Percentiles rank a stretch among this genome's conserved stretches.
Evolutionary conservation across 2,329 filamentous ascomycete species (phyloP).

Genomic region (Colletotrichum higginsianum): DNA sequence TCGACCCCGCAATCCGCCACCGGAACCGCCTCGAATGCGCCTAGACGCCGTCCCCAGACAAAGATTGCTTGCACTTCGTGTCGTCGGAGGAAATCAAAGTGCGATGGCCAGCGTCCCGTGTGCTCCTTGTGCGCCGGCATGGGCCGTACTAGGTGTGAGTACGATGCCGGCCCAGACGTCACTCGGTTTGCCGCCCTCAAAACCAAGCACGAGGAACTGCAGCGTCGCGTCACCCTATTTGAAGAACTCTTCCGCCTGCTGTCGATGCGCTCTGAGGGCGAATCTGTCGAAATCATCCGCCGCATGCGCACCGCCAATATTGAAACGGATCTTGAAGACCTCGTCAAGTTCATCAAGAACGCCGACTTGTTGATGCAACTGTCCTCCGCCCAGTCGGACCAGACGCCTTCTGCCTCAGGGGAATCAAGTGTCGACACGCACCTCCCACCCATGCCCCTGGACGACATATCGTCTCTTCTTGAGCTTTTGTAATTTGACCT

Average conservation of each 20-base stretch:
- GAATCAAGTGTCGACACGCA: not conserved
- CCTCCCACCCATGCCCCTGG: not conserved
- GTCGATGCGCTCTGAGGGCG: slow-evolving; percentile 38
- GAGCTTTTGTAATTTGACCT: slow-evolving; percentile 27
- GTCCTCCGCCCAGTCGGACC: slow-evolving; percentile 23
- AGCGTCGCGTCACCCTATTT: slow-evolving; percentile 35
- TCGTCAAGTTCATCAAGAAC: slow-evolving; percentile 42
- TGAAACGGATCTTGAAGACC: slow-evolving; percentile 33
- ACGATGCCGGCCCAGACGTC: slow-evolving; percentile 43
- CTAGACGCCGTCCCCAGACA: slow-evolving; percentile 40
- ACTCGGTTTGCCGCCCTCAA: slow-evolving; percentile 41
- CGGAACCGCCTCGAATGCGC: slow-evolving; percentile 24
- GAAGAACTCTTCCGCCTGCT: slow-evolving; percentile 40
- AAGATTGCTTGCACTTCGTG: slow-evolving; percentile 43
- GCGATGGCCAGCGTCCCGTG: slow-evolving; percentile 41
- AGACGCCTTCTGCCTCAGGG: slow-evolving; percentile 16
- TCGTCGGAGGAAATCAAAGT: slow-evolving; percentile 42
- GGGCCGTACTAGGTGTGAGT: slow-evolving; percentile 41
- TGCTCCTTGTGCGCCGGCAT: slow-evolving; percentile 42
- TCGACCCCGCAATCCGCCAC: slow-evolving; percentile 35
- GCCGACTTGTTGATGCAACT: slow-evolving; percentile 41
- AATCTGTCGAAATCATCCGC: slow-evolving; percentile 41
- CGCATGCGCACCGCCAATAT: slow-evolving; percentile 39
- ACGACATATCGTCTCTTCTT: slow-evolving; percentile 34
- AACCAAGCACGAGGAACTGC: slow-evolving; percentile 39